These are phyloP conservation scores for Abortiporus biennis DNA, from an alignment of 1,284 basidiomycete genomes.

Conservation along the genomic window DNA sequence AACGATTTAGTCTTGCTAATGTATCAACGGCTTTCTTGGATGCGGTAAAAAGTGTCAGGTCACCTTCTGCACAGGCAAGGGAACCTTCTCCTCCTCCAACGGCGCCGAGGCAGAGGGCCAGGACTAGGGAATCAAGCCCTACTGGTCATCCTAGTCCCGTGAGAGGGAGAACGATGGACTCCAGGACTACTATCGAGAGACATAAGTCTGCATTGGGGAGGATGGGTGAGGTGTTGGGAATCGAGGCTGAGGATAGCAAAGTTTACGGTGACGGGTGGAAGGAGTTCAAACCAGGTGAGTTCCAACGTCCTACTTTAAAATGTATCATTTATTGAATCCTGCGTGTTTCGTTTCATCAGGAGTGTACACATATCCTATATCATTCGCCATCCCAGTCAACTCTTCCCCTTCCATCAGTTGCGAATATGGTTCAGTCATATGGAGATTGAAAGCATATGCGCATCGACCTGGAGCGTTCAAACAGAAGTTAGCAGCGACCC, in stretches of 20 bases:
- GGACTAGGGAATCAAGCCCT: slow-evolving; percentile 21
- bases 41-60: slow-evolving; percentile 35
- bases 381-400: slow-evolving; percentile 78
- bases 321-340: neutral
- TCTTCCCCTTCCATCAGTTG: slow-evolving; percentile 79
- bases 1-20: slow-evolving; percentile 32
- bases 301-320: neutral
- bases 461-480: slow-evolving; percentile 82
- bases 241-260: slow-evolving; percentile 40
- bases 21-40: slow-evolving; percentile 31
- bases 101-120: neutral
- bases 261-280: slow-evolving; percentile 68
- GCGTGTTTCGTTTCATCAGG: slow-evolving; percentile 36
- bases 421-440: slow-evolving; percentile 76
- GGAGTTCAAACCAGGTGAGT: slow-evolving; percentile 83
- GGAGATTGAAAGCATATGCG: slow-evolving; percentile 80
- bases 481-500: slow-evolving; percentile 62
- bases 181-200: neutral
- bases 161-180: slow-evolving; percentile 1
- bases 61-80: slow-evolving; percentile 26
- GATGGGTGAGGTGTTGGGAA: slow-evolving; percentile 33
- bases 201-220: slow-evolving; percentile 16
- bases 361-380: slow-evolving; percentile 93
- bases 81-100: slow-evolving; percentile 8
- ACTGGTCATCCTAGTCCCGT: slow-evolving; percentile 6